Evolutionary conservation across 768 basidiomycete genomes (phyloP), one percentile per base, ranked within the genome.

Genomic region (Fibroporia radiculosa): DNA sequence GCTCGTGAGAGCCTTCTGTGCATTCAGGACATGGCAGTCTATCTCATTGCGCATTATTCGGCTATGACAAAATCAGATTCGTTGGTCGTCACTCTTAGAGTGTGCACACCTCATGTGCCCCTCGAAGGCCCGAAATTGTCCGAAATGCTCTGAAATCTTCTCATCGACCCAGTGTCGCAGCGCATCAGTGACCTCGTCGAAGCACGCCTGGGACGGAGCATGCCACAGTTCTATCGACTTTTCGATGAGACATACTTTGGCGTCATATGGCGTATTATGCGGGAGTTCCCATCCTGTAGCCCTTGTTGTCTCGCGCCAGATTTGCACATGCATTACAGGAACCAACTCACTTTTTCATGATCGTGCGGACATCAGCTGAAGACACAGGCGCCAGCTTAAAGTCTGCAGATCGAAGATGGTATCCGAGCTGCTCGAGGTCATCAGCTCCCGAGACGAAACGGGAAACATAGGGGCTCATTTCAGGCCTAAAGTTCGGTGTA

Each of bases 261-360:
- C 70, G 22, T 61, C 62, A 42, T 62, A 71, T 0, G 72, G 71
- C 20, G 70, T 50, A 27, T 71, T 62, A 4, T 58, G 55, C 0
- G 69, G 69, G 22, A 73, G 62, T 38, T 73, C 69, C 72, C 71
- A 72, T 3, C 54, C 60, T n/a, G 58, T 65, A 2, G 65, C 60
- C 14, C 71, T 72, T 44, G n/a, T 2, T 35, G 8, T n/a, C n/a
- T n/a, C n/a, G n/a, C n/a, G n/a, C n/a, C n/a, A n/a, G n/a, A n/a
- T n/a, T n/a, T n/a, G n/a, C n/a, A n/a, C n/a, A n/a, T n/a, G n/a
- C n/a, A n/a, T n/a, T n/a, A n/a, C n/a, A n/a, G n/a, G n/a, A n/a
- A n/a, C n/a, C 20, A 55, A n/a, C 66, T 14, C 40, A 72, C 71
- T 63, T 60, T 2, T 44, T 28, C n/a, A 72, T 70, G 5, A 59